Base-by-base conservation (phyloP, 1,284 basidiomycete genomes). In the Bondarzewia mesenterica region DNA sequence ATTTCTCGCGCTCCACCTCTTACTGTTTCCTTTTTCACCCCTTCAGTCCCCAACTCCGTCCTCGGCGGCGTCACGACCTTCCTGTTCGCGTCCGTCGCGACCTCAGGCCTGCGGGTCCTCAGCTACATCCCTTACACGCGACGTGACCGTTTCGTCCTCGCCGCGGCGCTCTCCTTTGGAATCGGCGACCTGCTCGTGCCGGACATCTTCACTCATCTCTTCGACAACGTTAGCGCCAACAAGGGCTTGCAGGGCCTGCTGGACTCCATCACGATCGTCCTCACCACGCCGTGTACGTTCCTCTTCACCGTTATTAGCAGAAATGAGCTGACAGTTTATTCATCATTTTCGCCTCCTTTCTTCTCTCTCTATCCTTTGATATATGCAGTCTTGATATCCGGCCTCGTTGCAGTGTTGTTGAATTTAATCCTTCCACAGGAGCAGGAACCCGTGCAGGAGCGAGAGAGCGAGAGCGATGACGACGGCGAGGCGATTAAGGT, bases 41-140 rank as follows among this genome's bases (percentile, higher is more conserved):
- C 3, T 54, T 49, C 39, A 78, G 71, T 90, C 51, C 90, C 90
- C 0, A 84, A 87, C 55, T 70, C 88, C 0, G 86, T 93, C 7
- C 74, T 93, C 0, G 90, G 91, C 2, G 89, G 89, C 4, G 85
- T 90, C 2, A 91, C 86, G 8, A 85, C 85, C 5, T 87, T 85
- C 65, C 67, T 85, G 49, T 82, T 82, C 50, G 78, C 80, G 0
- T 77, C 69, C 37, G 83, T 86, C 18, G 71, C 72, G 23, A 71
- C 75, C 14, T 86, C 85, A 0, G 89, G 91, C 43, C 52, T 89
- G 35, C 78, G 85, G 29, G 84, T 94, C 2, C 69, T 94, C 27
- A 73, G 81, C 1, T 80, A 78, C 58, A 69, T 76, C 41, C 62
- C 67, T 8, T 92, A 81, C 60, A 81, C 80, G 10, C 73, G 90